Evolutionary conservation across 1,284 basidiomycete species (phyloP).

Genomic region (Marasmius fiardii): DNA sequence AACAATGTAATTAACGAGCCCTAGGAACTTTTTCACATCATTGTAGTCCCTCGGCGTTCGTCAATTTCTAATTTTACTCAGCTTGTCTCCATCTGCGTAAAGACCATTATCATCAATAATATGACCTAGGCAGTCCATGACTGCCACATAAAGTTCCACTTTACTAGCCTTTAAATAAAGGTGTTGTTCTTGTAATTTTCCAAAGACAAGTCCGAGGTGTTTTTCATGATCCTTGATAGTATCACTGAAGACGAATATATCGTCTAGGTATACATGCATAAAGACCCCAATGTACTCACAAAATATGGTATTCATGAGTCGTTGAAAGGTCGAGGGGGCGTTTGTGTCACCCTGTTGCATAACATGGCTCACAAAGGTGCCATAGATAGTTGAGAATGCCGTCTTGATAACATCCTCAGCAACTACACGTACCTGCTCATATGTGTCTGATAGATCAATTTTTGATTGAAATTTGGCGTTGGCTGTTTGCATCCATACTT

Average conservation of each 20-base stretch:
- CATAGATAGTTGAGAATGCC: no score
- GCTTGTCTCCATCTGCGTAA: conserved; percentile 22
- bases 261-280: no score
- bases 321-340: no score
- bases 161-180: conserved; percentile 26
- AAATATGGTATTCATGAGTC: no score
- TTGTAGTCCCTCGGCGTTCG: conserved; percentile 26
- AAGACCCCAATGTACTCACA: no score
- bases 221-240: conserved; percentile 24
- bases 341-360: no score
- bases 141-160: conserved; percentile 26
- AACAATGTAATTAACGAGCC: conserved; percentile 36
- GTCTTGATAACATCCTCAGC: no score
- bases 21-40: conserved; percentile 38
- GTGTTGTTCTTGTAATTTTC: conserved; percentile 13
- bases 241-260: no score
- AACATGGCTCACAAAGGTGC: no score
- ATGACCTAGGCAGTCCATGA: conserved; percentile 29
- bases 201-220: conserved; percentile 16
- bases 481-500: conserved; percentile 20
- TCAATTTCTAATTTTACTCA: conserved; percentile 26
- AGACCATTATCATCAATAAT: conserved; percentile 25
- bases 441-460: conserved; percentile 18
- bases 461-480: conserved; percentile 8
- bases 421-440: no score